phyloP scores from a whole-genome alignment of 192 early-diverging fungal genomes.

The Coemansia pectinata region DNA sequence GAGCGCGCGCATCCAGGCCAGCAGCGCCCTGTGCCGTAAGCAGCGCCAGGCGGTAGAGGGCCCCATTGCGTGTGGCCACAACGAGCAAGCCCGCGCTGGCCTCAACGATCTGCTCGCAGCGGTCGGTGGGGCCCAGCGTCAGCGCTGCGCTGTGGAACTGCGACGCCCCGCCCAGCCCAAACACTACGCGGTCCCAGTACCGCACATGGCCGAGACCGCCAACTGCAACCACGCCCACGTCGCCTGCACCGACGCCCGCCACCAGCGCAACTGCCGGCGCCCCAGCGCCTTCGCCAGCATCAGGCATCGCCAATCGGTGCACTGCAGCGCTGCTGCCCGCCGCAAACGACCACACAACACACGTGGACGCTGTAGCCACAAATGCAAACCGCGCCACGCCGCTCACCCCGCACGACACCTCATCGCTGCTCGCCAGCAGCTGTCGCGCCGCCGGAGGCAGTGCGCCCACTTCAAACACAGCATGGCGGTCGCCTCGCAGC shows the following conservation, averaged over 20 bases:
- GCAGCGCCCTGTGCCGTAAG: constrained; percentile 11
- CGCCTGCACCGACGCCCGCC: constrained; percentile 8
- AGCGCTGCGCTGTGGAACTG: constrained; percentile 13
- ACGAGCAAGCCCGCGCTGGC: constrained; percentile 21
- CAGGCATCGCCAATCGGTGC: constrained; percentile 37
- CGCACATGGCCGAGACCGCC: constrained; percentile 41
- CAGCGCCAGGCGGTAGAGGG: constrained; percentile 36
- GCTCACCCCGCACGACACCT: constrained; percentile 18
- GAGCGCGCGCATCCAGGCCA: constrained; percentile 15
- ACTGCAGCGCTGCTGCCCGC: constrained; percentile 5
- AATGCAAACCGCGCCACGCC: constrained; percentile 23
- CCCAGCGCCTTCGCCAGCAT: neutral
- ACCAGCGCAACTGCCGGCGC: constrained; percentile 29
- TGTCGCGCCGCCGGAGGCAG: constrained; percentile 22
- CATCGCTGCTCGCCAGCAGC: constrained; percentile 11
- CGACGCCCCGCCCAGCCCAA: constrained; percentile 46
- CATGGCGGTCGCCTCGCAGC: constrained; percentile 33
- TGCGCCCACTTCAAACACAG: constrained; percentile 24
- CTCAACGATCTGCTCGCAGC: constrained; percentile 19
- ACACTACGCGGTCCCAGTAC: constrained; percentile 53
- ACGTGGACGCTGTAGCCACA: constrained; percentile 28
- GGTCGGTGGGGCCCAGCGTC: constrained; percentile 19
- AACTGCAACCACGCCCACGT: constrained; percentile 43
- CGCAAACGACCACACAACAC: constrained; percentile 39
- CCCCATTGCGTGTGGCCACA: constrained; percentile 30